Conservation (phyloP, 257 asterid genomes). For the Cordia subcordata region DNA sequence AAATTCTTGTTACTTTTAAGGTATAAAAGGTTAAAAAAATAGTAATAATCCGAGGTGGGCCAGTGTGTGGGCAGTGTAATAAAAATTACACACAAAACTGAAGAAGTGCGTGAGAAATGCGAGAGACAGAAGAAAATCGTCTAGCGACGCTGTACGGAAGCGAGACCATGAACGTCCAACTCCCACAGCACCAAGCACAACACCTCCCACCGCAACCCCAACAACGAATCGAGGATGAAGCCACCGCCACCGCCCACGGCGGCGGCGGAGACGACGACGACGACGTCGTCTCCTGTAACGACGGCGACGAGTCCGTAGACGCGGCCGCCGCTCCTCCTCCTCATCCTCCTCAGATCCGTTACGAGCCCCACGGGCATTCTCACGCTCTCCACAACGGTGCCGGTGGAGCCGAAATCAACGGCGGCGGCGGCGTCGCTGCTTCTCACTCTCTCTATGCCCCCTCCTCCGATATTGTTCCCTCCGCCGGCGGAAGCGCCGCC, state of each 20-base stretch:
- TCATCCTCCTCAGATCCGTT: constrained; percentile 48
- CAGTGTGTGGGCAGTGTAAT: not conserved
- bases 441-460: not conserved
- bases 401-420: constrained; percentile 27
- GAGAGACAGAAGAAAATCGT: not conserved
- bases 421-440: constrained; percentile 23
- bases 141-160: not conserved
- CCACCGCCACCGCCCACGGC: constrained; percentile 27
- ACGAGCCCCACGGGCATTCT: constrained; percentile 55
- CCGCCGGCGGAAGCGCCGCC: constrained; percentile 17
- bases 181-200: constrained; percentile 21
- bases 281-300: constrained; percentile 30
- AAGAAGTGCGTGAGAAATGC: not conserved
- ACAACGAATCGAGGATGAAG: not conserved
- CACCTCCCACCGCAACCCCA: not conserved
- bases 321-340: constrained; percentile 25
- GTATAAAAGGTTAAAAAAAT: no score
- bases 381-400: constrained; percentile 44
- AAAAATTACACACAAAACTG: no score
- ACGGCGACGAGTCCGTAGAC: constrained; percentile 34
- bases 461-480: not conserved
- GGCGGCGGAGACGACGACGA: constrained; percentile 42
- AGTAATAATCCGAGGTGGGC: no score
- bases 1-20: no score
- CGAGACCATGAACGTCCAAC: constrained; percentile 26